Conservation (phyloP, 805 yeast species). For the Saccharomycodes ludwigii region DNA sequence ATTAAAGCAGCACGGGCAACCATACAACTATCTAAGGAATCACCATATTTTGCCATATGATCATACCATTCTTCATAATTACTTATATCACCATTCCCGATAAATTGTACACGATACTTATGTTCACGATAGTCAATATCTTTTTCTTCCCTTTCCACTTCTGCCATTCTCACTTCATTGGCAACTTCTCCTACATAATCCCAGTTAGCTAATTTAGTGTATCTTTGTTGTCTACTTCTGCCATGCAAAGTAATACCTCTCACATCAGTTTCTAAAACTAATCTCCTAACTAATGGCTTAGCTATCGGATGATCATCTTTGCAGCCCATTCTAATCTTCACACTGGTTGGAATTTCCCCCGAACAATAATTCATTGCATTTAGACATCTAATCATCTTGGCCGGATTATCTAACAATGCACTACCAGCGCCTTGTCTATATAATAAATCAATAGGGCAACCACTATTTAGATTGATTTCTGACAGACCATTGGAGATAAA, state of each 20-base stretch:
- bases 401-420: slow-evolving; percentile 82
- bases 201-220: slow-evolving; percentile 90
- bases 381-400: slow-evolving; percentile 62
- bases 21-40: slow-evolving; percentile 86
- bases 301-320: slow-evolving; percentile 82
- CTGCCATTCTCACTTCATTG: slow-evolving; percentile 45
- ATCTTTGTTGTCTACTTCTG: slow-evolving; percentile 90
- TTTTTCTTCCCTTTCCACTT: slow-evolving; percentile 40
- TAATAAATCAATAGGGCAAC: slow-evolving; percentile 95
- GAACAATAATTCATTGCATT: slow-evolving; percentile 82
- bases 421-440: slow-evolving; percentile 93
- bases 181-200: slow-evolving; percentile 71
- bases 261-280: slow-evolving; percentile 68
- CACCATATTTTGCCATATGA: slow-evolving; percentile 39
- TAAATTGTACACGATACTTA: slow-evolving; percentile 56
- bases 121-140: slow-evolving; percentile 52
- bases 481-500: slow-evolving; percentile 40
- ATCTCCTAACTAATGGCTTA: slow-evolving; percentile 53
- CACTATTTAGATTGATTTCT: slow-evolving; percentile 86
- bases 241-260: slow-evolving; percentile 94
- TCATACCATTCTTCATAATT: slow-evolving; percentile 81
- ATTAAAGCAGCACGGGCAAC: slow-evolving; percentile 96
- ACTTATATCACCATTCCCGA: slow-evolving; percentile 92
- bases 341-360: slow-evolving; percentile 85
- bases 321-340: slow-evolving; percentile 87